A percentile compares a stretch with the other conserved stretches of the same genome.
phyloP scores from a whole-genome alignment of 2,329 filamentous ascomycete species.

The Colletotrichum melonis region DNA sequence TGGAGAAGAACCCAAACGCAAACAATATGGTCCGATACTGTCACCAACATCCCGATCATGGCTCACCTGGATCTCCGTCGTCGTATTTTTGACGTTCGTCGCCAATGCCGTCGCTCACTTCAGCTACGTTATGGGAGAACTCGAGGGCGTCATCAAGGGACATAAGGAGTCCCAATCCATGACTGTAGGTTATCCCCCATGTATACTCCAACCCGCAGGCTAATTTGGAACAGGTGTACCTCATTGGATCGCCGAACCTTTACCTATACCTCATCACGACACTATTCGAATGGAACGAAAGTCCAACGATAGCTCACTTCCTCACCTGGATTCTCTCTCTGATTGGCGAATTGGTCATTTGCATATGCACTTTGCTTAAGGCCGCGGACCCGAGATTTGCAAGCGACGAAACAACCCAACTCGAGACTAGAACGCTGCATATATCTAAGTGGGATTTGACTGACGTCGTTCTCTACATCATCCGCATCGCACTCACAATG shows the following conservation, averaged over 20 bases:
- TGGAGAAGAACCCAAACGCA: slow-evolving; percentile 45
- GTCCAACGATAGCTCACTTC: slow-evolving; percentile 84
- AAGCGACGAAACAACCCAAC: slow-evolving; percentile 37
- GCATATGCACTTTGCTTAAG: slow-evolving; percentile 75
- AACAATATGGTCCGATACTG: slow-evolving; percentile 50
- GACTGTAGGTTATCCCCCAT: slow-evolving; percentile 11
- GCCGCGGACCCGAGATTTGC: slow-evolving; percentile 56
- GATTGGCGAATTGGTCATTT: slow-evolving; percentile 78
- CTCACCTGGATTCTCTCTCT: slow-evolving; percentile 81
- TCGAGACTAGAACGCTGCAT: not conserved
- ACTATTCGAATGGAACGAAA: slow-evolving; percentile 83
- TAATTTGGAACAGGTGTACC: slow-evolving; percentile 74
- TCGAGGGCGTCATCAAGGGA: slow-evolving; percentile 14
- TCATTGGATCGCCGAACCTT: slow-evolving; percentile 86
- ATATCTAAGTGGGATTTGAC: slow-evolving; percentile 66
- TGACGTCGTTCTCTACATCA: slow-evolving; percentile 74
- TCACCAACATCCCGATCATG: slow-evolving; percentile 72
- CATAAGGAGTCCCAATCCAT: slow-evolving; percentile 33
- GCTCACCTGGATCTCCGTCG: slow-evolving; percentile 80
- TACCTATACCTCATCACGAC: slow-evolving; percentile 89
- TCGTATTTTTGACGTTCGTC: slow-evolving; percentile 79
- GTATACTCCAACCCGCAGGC: slow-evolving; percentile 22
- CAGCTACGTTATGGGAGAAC: slow-evolving; percentile 29
- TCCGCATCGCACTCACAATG: slow-evolving; percentile 75
- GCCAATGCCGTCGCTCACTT: slow-evolving; percentile 72